Base-by-base conservation (phyloP, 257 asterid species). In the Ligustrum vulgare region DNA sequence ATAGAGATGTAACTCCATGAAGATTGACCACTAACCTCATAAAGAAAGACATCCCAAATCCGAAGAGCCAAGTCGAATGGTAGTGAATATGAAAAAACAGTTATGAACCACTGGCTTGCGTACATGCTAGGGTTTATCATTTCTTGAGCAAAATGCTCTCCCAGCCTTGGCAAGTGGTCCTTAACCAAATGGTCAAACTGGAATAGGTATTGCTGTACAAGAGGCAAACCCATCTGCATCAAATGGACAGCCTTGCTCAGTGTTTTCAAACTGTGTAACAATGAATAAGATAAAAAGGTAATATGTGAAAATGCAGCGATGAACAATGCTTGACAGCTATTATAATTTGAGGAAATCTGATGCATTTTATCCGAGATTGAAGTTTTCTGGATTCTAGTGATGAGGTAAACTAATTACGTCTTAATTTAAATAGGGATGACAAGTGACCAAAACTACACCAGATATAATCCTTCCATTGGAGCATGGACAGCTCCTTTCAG, bases 41-140 rank as follows among this genome's bases (percentile, higher is more conserved):
- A 84, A 74, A 95, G 98, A 80, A 95, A 95, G 76, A 95, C 99
- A 80, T 95, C 99, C 99, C 99, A 93, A 69, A 95, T 88, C 79
- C 99, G 90, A 81, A 95, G 93, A 75, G 99, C 93, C 90, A 95
- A 82, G 84, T 90, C 97, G 86, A 95, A 95, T 15, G 99, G 99
- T 74, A 95, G 93, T 5, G 99, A 91, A 84, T 89, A 95, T 16
- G 99, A 88, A 84, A 93, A 95, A 62, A 95, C 97, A 4, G 99
- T 95, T 49, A 95, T 95, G 90, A 95, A 95, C 99, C 99, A 95
- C 84, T 95, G 99, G 89, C 99, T 95, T 64, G 97, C 98, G 47
- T 93, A 95, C 99, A 95, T 95, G 91, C 99, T 93, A 23, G 99
- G 99, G 81, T 91, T 91, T 81, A 95, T 95, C 97, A 87, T 84